Evolutionary conservation across 495 filamentous ascomycete species (phyloP).

Genomic region (Friedmanniomyces endolithicus): DNA sequence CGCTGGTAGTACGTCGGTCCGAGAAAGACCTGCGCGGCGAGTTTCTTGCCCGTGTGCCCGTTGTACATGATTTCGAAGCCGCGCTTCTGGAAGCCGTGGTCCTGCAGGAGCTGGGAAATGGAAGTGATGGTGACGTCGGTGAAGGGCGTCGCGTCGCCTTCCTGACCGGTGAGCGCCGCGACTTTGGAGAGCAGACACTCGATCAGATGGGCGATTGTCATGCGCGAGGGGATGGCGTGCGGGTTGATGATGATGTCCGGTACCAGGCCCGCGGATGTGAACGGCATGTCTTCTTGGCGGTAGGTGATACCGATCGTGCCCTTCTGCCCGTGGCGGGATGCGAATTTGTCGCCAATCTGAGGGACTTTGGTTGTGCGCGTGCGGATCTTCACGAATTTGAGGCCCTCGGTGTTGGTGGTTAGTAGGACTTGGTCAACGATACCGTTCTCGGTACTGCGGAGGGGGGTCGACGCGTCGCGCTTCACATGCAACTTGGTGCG

Average conservation of each 20-base stretch:
- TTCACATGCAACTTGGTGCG: conserved; percentile 80
- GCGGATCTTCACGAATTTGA: conserved; percentile 90
- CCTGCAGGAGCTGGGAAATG: conserved; percentile 77
- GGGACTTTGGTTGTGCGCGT: conserved; percentile 96
- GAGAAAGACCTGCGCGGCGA: conserved; percentile 88
- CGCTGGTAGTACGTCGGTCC: conserved; percentile 99
- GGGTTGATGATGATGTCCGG: conserved; percentile 99
- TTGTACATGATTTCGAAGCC: conserved; percentile 99
- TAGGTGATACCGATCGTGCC: conserved; percentile 98
- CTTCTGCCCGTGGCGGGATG: conserved; percentile 97
- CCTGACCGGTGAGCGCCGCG: conserved; percentile 72
- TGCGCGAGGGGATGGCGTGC: conserved; percentile 98
- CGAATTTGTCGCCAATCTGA: conserved; percentile 99
- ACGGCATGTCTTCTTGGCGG: conserved; percentile 97
- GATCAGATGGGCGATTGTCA: conserved; percentile 99
- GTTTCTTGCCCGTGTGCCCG: conserved; percentile 86
- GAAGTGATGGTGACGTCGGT: conserved; percentile 94
- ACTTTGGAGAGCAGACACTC: conserved; percentile 97
- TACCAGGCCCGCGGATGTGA: conserved; percentile 77
- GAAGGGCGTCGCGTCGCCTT: conserved; percentile 96
- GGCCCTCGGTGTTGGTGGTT: conserved; percentile 79
- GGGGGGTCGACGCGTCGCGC: conserved; percentile 84
- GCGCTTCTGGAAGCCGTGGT: conserved; percentile 89
- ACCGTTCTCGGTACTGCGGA: conserved; percentile 89
- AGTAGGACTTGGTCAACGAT: conserved; percentile 89